phyloP scores from a whole-genome alignment of 345 rosid species.

The Orychophragmus violaceus region DNA sequence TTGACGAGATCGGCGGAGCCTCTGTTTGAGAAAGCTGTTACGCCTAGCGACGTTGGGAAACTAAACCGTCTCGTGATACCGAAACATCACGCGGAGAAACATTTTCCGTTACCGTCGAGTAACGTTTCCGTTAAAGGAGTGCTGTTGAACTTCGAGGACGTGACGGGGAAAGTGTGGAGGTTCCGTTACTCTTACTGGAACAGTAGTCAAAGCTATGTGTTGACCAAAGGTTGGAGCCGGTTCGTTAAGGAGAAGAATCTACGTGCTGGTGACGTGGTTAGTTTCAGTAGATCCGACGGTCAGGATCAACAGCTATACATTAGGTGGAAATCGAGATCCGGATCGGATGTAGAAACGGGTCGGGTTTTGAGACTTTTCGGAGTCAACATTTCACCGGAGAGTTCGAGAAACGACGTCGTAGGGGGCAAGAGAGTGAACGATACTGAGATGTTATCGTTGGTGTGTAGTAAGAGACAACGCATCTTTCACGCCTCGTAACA shows the following conservation, averaged over 20 bases:
- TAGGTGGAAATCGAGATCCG: slow-evolving; percentile 47
- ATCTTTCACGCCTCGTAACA: slow-evolving; percentile 68
- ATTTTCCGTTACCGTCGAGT: slow-evolving; percentile 55
- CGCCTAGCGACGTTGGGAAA: slow-evolving; percentile 98
- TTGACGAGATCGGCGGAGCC: slow-evolving; percentile 45
- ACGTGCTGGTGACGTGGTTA: slow-evolving; percentile 79
- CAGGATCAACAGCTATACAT: slow-evolving; percentile 67
- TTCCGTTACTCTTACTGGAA: slow-evolving; percentile 98
- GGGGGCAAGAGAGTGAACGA: slow-evolving; percentile 57
- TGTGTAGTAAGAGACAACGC: slow-evolving; percentile 71
- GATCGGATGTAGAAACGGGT: slow-evolving; percentile 31
- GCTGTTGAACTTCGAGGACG: slow-evolving; percentile 69
- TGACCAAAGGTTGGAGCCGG: slow-evolving; percentile 96
- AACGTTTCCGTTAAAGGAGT: slow-evolving; percentile 54
- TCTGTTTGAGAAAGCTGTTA: slow-evolving; percentile 86
- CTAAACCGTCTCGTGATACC: slow-evolving; percentile 91
- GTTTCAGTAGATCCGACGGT: slow-evolving; percentile 79
- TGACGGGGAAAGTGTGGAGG: slow-evolving; percentile 82
- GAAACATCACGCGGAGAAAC: slow-evolving; percentile 91
- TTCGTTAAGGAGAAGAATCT: slow-evolving; percentile 88
- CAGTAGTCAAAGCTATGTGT: slow-evolving; percentile 92
- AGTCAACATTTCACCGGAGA: slow-evolving; percentile 54
- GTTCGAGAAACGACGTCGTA: slow-evolving; percentile 17
- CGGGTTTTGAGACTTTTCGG: slow-evolving; percentile 72
- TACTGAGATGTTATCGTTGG: slow-evolving; percentile 49